Base-by-base conservation (phyloP, 2,329 filamentous ascomycete species). In the Trichophyton simii region DNA sequence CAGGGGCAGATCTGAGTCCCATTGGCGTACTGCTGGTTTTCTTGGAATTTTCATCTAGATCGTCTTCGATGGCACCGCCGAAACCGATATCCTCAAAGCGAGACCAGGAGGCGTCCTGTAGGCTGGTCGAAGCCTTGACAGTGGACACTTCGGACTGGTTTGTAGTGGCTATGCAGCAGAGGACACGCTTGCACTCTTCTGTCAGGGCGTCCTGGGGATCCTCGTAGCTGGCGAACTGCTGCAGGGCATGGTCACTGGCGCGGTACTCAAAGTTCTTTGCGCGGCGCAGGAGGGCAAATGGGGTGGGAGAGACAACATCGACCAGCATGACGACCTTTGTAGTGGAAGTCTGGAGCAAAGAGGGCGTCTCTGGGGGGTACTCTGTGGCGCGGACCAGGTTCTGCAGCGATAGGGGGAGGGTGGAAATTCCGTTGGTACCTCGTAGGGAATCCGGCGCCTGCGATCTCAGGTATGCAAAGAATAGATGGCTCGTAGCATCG, bases 261-360 rank as follows among this genome's bases (percentile, higher is more conserved):
- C 91, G 86, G 71, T 96, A 99, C 73, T 96, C 88, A 72, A 99
- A 97, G 72, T 97, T 88, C 72, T 89, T 96, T 54, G 91, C 90
- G 67, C 94, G 85, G 63, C 94, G 88, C 50, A 99, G 78, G 11
- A 99, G 81, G 2, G 94, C 83, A 74, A 97, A 97, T 0, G 94
- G 94, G 0, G 91, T 96, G 0, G 94, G 91, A 0, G 94, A 99
- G 41, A 99, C 92, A 0, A 86, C 85, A 67, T 97, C 89, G 20
- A 99, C 94, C 65, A 96, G 91, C 91, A 99, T 96, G 63, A 95
- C 86, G 3, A 99, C 91, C 71, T 89, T 91, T 63, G 91, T 87
- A 2, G 91, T 96, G 0, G 83, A 82, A 3, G 87, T 84, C 71
- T 91, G 87, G 72, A 96, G 81, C 41, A 96, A 79, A 0, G 82